Base-by-base conservation (phyloP, 331 rosid species). In the Ulmus americana region DNA sequence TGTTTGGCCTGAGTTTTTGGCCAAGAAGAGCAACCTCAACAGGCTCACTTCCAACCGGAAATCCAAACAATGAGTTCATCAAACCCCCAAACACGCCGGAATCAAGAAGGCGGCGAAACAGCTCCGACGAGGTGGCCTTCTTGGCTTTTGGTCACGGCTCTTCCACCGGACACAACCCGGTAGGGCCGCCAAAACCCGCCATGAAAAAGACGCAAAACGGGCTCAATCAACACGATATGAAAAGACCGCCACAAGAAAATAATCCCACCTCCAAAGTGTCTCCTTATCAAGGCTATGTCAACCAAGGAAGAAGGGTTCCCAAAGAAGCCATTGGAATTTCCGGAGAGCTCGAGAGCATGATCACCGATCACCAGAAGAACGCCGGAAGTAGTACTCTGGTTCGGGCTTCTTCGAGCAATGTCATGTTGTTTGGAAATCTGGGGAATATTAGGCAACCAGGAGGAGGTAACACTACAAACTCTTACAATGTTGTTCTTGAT, bases 371-470 rank as follows among this genome's bases (percentile, higher is more conserved):
- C 59, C 95, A 83, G 48, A 87, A 82, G 47, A 11, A 74, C 1
- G 74, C 68, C 44, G 88, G 88, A 48, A 74, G 77, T n/a, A 56
- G 66, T 20, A 73, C 35, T 45, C 74, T 90, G 15, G 83, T 90
- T 18, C 80, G 97, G 7, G 97, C 97, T 55, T 87, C 95, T 5
- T 90, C 97, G 6, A 73, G 94, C 83, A 90, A 90, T 38, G 84
- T 90, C 5, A 90, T 87, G 97, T 77, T 90, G 50, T 51, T 59
- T 14, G 82, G 95, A 14, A 66, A 87, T 77, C 68, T 90, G 52
- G 97, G 97, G 14, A 90, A 90, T 72, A 61, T 90, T 61, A 75
- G 90, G 53, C 88, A 63, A 16, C 79, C 73, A 6, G 74, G 79
- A 7, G 72, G 77, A 12, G 76, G 75, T 10, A 76, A 70, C 47